These are phyloP conservation scores for Phytopythium oedochilum DNA, from an alignment of 352 stramenopile species.

Conservation along the genomic window DNA sequence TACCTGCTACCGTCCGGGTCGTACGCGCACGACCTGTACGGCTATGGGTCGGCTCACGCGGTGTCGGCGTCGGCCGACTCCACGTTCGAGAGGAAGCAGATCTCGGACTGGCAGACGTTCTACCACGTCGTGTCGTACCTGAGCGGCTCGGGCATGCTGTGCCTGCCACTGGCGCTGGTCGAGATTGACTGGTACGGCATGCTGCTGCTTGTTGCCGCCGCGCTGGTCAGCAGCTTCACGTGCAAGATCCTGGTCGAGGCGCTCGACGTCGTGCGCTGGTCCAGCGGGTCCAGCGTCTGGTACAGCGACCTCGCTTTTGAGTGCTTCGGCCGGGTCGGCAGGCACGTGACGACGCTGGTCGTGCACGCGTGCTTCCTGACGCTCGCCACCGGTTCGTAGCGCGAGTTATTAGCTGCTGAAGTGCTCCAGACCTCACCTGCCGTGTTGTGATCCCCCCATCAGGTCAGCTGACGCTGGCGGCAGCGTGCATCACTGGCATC, in stretches of 20 bases:
- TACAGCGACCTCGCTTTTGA: conserved; percentile 68
- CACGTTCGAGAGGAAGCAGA: conserved; percentile 6
- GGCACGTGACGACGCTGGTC: conserved; percentile 31
- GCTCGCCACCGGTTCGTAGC: conserved; percentile 33
- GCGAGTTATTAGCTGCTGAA: neutral
- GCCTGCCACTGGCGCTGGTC: conserved; percentile 63
- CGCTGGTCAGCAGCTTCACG: conserved; percentile 51
- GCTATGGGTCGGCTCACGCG: neutral
- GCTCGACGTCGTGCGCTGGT: conserved; percentile 70
- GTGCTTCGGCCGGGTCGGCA: conserved; percentile 49
- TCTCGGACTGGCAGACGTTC: conserved; percentile 59
- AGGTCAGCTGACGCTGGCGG: conserved; percentile 50
- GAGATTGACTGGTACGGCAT: conserved; percentile 79
- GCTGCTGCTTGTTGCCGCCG: conserved; percentile 46
- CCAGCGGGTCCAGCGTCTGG: conserved; percentile 49
- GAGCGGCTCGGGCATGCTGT: conserved; percentile 68
- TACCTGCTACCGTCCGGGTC: neutral
- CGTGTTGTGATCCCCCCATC: neutral
- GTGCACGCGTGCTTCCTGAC: conserved; percentile 60
- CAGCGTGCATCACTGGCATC: conserved; percentile 56
- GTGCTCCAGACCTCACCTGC: neutral
- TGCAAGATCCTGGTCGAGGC: conserved; percentile 60
- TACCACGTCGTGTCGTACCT: conserved; percentile 77
- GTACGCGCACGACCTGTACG: neutral
- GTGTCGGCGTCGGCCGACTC: neutral